A percentile compares a stretch with the other conserved stretches of the same genome.
phyloP scores from a whole-genome alignment of 2,329 filamentous ascomycete genomes.

The Sarocladium oryzae region DNA sequence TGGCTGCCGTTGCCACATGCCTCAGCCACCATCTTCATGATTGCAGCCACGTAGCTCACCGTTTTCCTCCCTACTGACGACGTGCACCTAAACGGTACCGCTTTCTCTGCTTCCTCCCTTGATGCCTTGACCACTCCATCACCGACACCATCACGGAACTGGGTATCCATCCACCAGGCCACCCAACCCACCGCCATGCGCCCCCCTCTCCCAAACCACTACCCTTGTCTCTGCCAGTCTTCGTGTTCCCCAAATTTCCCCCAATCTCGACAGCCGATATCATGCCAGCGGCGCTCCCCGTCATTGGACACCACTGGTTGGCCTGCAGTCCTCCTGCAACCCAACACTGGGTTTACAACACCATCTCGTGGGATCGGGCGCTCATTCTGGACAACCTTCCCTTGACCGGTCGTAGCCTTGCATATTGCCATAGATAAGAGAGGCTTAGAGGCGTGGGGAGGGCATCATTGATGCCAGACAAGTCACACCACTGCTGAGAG shows the following conservation, averaged over 20 bases:
- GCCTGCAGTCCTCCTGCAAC: background rate
- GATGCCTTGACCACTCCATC: no score
- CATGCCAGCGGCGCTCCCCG: slow-evolving; percentile 3
- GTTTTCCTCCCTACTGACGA: background rate
- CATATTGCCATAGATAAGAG: background rate
- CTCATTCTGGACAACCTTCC: background rate
- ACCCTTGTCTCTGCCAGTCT: background rate
- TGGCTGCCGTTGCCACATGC: background rate
- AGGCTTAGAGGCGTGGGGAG: background rate
- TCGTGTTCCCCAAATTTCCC: background rate
- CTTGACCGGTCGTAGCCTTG: background rate
- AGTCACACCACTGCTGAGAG: background rate
- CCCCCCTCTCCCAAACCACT: background rate
- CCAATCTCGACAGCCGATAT: background rate
- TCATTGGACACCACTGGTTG: background rate
- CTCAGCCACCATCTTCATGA: background rate
- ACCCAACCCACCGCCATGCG: background rate
- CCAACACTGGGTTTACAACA: background rate
- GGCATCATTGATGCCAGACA: background rate
- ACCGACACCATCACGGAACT: no score
- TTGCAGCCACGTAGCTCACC: background rate
- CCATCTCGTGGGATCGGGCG: background rate
- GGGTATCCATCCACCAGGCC: no score
- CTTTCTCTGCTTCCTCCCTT: no score
- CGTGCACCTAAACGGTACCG: no score